These are phyloP conservation scores for Xerocomellus dryophilus DNA, from an alignment of 768 basidiomycete genomes.

Conservation along the genomic window DNA sequence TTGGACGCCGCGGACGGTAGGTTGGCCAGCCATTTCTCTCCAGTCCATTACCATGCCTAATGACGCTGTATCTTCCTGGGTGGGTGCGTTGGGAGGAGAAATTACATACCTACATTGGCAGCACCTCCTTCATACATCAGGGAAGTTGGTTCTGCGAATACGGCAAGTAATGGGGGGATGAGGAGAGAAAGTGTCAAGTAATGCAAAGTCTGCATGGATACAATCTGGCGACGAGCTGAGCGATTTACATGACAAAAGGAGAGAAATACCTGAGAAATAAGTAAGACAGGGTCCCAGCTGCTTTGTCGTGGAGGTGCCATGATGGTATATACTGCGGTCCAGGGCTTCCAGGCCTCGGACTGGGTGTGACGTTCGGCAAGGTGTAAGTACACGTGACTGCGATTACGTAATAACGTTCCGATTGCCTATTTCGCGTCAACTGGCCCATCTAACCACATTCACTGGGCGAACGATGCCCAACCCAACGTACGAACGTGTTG, in stretches of 20 bases:
- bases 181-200: conserved; percentile 86
- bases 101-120: conserved; percentile 66
- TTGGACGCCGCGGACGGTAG: conserved; percentile 66
- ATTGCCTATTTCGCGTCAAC: conserved; percentile 11
- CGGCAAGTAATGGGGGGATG: conserved; percentile 70
- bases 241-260: not conserved
- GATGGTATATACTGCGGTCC: not conserved
- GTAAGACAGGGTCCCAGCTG: conserved; percentile 87
- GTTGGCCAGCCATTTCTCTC: conserved; percentile 88
- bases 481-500: conserved; percentile 31
- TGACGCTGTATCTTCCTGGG: conserved; percentile 2
- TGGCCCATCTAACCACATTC: not conserved
- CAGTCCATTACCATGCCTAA: conserved; percentile 95
- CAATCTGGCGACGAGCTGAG: conserved; percentile 56
- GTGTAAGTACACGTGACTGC: conserved; percentile 11
- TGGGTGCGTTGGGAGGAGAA: not conserved
- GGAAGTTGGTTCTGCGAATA: conserved; percentile 72
- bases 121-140: conserved; percentile 75
- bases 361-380: not conserved
- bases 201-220: conserved; percentile 89
- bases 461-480: conserved; percentile 24
- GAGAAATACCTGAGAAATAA: conserved; percentile 73
- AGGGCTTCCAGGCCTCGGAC: not conserved
- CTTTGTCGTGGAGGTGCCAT: conserved; percentile 42
- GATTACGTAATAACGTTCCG: conserved; percentile 10